These are phyloP conservation scores for Saccharomycopsis malanga DNA, from an alignment of 805 yeast species.

Conservation along the genomic window DNA sequence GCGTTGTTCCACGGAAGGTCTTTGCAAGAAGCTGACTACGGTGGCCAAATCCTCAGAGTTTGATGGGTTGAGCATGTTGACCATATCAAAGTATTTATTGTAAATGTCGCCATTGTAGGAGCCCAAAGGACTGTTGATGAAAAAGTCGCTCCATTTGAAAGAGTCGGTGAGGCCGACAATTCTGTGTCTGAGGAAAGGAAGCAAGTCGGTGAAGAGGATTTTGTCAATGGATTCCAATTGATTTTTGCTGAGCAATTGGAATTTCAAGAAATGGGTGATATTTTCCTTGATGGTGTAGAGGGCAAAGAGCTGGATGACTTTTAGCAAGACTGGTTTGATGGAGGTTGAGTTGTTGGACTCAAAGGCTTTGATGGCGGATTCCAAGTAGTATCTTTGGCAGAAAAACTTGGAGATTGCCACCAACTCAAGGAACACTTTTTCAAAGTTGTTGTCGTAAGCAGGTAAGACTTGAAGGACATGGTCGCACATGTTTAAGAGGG, in stretches of 20 bases:
- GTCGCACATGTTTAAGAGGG: conserved; percentile 34
- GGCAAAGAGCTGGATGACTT: conserved; percentile 57
- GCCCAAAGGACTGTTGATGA: conserved; percentile 80
- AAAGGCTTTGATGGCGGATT: conserved; percentile 31
- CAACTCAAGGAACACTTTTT: conserved; percentile 40
- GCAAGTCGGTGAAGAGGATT: conserved; percentile 37
- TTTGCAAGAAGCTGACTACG: conserved; percentile 34
- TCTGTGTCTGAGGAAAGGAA: conserved; percentile 52
- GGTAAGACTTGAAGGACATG: conserved; percentile 25
- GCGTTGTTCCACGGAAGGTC: conserved; percentile 32
- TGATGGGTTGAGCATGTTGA: conserved; percentile 46
- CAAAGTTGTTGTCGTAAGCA: conserved; percentile 36
- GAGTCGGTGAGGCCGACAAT: conserved; percentile 78
- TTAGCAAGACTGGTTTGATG: conserved; percentile 43
- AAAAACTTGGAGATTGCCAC: conserved; percentile 43
- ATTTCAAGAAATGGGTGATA: conserved; percentile 65
- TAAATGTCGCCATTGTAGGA: conserved; percentile 76
- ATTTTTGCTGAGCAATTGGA: conserved; percentile 42
- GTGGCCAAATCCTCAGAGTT: conserved; percentile 51
- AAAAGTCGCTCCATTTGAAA: conserved; percentile 72
- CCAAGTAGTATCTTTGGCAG: conserved; percentile 43
- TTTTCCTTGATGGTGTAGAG: conserved; percentile 60
- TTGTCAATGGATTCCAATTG: conserved; percentile 36
- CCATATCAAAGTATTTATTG: conserved; percentile 60
- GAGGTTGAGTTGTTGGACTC: conserved; percentile 27